A percentile compares a stretch with the other conserved stretches of the same genome.
phyloP scores from a whole-genome alignment of 768 basidiomycete genomes.

The Dioszegia hungarica region DNA sequence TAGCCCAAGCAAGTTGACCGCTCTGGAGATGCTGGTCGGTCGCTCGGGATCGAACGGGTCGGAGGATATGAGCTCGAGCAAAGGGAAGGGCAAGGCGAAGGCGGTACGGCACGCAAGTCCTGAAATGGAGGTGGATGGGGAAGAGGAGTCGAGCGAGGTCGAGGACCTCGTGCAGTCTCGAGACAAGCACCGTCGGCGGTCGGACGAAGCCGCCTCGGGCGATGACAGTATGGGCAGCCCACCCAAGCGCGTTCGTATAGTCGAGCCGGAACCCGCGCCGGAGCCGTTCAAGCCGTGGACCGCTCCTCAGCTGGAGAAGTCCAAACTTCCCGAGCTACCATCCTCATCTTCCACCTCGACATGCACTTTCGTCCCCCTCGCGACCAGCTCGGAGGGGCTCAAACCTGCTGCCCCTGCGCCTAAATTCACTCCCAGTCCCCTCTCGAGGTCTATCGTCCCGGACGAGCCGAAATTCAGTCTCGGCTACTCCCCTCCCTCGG shows the following conservation, averaged over 20 bases:
- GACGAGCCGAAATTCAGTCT: constrained; percentile 2
- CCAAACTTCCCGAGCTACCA: constrained; percentile 5
- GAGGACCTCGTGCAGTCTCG: background rate
- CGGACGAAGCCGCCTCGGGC: background rate
- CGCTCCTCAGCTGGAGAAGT: constrained; percentile 4
- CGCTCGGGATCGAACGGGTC: background rate
- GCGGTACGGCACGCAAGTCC: background rate
- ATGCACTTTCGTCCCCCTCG: background rate
- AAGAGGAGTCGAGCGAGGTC: background rate
- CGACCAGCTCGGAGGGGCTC: background rate
- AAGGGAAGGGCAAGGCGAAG: background rate
- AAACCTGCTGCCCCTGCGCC: background rate
- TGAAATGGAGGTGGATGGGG: background rate
- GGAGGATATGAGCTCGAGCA: background rate
- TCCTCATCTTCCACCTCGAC: background rate
- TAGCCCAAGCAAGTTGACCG: constrained; percentile 2
- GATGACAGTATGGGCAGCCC: background rate
- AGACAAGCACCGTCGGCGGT: too few relatives aligned
- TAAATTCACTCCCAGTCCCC: constrained; percentile 8
- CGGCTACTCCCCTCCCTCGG: background rate
- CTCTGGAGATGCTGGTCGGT: constrained; percentile 4
- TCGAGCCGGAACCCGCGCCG: constrained; percentile 4
- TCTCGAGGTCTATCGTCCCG: background rate
- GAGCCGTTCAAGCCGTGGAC: constrained; percentile 22
- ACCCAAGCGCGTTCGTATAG: background rate